Evolutionary conservation across 768 basidiomycete species (phyloP), one percentile per base, ranked within the genome.

Genomic region (Lenzites betulinus): DNA sequence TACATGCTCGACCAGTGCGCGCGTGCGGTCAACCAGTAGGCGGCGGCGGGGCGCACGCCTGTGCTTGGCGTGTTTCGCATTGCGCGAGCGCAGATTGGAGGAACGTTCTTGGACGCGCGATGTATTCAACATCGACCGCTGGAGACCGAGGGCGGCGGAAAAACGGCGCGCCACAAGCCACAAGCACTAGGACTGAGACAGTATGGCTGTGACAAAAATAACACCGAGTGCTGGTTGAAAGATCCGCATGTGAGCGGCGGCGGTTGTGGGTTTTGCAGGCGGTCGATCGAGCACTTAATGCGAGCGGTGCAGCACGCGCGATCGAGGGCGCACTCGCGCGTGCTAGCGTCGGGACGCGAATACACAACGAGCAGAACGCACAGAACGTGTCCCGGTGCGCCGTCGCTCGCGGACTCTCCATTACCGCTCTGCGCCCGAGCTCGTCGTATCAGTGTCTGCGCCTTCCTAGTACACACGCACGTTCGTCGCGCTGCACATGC

Each of bases 1-100:
- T 73, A 71, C 51, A 53, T 77, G 57, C 54, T 66, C 22, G 58
- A 72, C 25, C 76, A 78, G 51, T 79, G 77, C 55, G 38, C 56
- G 18, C 28, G 49, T 22, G 30, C 38, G 23, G 56, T 48, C n/a
- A 35, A 30, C 20, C 25, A 42, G 48, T 33, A 43, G 28, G 13
- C 2, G 16, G 12, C 11, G 25, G 26, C 23, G 2, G 8, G 13
- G 47, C 47, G 7, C 25, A 23, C 23, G 6, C 7, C 23, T 15
- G 26, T 22, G 8, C 42, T 18, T 3, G 1, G 12, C n/a, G n/a
- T 41, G 15, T 42, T 13, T 4, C 41, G 41, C 41, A 20, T 33
- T 33, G 30, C 11, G 30, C 30, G 30, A 33, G 30, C 30, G 4
- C 30, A 33, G 11, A 11, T 33, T 33, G 30, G 30, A 33, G 30